Percentiles rank a stretch among this genome's conserved stretches.
Conservation (phyloP, 2,329 filamentous ascomycete genomes). For the Paraconiothyrium brasiliense region DNA sequence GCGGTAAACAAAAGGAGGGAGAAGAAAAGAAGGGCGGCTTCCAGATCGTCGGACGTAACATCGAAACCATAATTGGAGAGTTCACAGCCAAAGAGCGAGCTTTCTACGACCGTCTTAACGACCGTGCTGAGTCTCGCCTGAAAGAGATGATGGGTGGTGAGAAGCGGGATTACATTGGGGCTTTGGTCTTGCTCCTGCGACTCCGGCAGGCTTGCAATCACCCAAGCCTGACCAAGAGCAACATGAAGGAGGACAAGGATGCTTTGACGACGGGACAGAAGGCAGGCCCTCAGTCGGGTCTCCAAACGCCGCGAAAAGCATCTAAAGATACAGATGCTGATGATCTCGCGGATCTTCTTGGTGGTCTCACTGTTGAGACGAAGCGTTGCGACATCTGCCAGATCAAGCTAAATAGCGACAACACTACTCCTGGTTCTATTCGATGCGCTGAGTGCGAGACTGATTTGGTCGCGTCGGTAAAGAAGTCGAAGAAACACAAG, state of each 20-base stretch:
- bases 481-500: constrained; percentile 56
- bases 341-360: constrained; percentile 84
- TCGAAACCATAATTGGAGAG: constrained; percentile 79
- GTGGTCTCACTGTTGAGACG: constrained; percentile 78
- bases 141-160: constrained; percentile 85
- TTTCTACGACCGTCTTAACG: constrained; percentile 86
- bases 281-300: constrained; percentile 50
- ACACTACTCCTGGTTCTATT: constrained; percentile 62
- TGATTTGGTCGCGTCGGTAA: constrained; percentile 70
- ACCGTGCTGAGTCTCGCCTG: constrained; percentile 85
- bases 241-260: constrained; percentile 87
- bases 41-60: constrained; percentile 89
- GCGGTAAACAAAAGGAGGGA: constrained; percentile 70
- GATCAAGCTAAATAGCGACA: constrained; percentile 68
- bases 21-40: constrained; percentile 73
- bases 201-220: constrained; percentile 96
- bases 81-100: constrained; percentile 82
- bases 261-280: constrained; percentile 72
- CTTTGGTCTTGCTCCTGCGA: constrained; percentile 88
- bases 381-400: constrained; percentile 89
- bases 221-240: constrained; percentile 84
- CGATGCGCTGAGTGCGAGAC: constrained; percentile 78
- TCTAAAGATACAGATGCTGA: constrained; percentile 73
- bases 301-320: constrained; percentile 49
- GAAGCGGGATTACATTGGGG: constrained; percentile 89